Evolutionary conservation across 1,139 yeast species (phyloP), one percentile per base, ranked within the genome.

Genomic region (Debaryomycetaceae sp.): DNA sequence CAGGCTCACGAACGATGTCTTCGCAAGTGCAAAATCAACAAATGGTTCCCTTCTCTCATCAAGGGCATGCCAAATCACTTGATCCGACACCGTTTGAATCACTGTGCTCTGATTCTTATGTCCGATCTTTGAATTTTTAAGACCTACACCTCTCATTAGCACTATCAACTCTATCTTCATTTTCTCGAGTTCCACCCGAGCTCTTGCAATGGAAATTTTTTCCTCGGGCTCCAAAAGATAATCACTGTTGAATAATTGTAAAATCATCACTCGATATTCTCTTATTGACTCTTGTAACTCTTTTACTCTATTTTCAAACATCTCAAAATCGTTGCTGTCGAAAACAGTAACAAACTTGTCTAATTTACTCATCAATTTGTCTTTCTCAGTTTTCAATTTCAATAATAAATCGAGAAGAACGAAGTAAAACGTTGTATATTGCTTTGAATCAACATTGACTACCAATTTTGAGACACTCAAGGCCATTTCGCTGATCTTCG

Each of bases 391-490:
- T 53, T 87, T 91, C 5, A 79, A 69, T 55, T 84, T 85, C 23
- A 88, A 68, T 46, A 91, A 58, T 40, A 90, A 67, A 50, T 87
- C 87, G 41, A 82, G 76, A 5, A 79, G 74, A 40, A 89, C 77
- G 42, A 80, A 77, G 59, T 78, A 86, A 29, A 88, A 63, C 0
- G 88, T 76, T 40, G 78, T 73, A 59, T 88, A 91, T 55, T 90
- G 96, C 29, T 63, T 63, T 0, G 96, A 85, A 47, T 87, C 89
- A 42, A 93, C 83, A 34, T 78, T 76, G 1, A 90, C 70, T 8
- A 83, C 84, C 42, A 88, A 75, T 50, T 81, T 78, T 5, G 96
- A 87, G 44, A 89, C 69, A 51, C 85, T 87, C 5, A 87, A 79
- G 23, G 57, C 58, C 23, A 70, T 55, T 40, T 68, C 72, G 46